These are phyloP conservation scores for Oryza brachyantha DNA, from an alignment of 176 grass and related monocot species.

Conservation along the genomic window DNA sequence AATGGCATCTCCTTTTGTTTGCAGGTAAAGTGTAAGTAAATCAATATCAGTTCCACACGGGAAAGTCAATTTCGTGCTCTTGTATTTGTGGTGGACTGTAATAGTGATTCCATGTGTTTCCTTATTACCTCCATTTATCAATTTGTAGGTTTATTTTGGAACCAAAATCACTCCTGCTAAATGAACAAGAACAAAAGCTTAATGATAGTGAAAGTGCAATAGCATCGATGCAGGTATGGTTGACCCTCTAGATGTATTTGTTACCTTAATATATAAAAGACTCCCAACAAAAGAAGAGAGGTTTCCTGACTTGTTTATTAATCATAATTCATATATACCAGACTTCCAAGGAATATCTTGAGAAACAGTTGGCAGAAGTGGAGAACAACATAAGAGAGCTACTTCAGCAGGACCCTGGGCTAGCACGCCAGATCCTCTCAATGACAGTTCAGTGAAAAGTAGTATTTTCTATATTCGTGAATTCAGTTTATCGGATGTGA, in stretches of 20 bases:
- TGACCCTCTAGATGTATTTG: not conserved
- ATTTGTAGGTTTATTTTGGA: conserved; percentile 87
- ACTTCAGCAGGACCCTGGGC: conserved; percentile 78
- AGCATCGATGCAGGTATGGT: conserved; percentile 69
- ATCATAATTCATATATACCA: conserved; percentile 31
- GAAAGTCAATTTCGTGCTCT: not conserved
- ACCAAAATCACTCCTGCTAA: conserved; percentile 70
- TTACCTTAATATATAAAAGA: not conserved
- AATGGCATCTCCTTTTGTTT: conserved; percentile 42
- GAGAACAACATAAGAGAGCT: conserved; percentile 89
- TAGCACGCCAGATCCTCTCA: conserved; percentile 80
- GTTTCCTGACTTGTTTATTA: not conserved
- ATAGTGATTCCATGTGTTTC: conserved; percentile 1
- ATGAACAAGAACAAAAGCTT: conserved; percentile 82
- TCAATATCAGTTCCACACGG: not conserved
- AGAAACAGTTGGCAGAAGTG: conserved; percentile 80
- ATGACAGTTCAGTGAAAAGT: conserved; percentile 67
- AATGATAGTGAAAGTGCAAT: conserved; percentile 72
- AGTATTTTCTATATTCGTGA: not conserved
- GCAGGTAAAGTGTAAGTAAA: conserved; percentile 97
- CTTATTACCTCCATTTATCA: not conserved
- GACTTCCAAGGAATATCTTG: conserved; percentile 88
- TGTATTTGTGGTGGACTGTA: conserved; percentile 16
- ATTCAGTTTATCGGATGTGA: conserved; percentile 8
- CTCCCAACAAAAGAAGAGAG: not conserved